Base-by-base conservation (phyloP, 2,329 filamentous ascomycete species). In the Rhynchosporium graminicola region DNA sequence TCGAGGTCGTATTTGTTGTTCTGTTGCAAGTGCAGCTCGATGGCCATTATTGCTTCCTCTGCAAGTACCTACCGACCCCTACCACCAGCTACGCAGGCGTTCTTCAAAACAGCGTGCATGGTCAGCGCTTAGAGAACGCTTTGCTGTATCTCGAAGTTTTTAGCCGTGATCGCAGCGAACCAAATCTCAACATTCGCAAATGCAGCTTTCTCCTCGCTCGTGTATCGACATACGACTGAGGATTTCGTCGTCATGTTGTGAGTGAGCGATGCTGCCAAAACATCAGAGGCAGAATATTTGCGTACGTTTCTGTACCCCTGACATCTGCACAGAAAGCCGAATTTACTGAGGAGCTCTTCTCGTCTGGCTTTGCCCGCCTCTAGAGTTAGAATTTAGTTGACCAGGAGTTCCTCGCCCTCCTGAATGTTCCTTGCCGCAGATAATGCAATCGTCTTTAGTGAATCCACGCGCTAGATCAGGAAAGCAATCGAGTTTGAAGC, bases 401-500 rank as follows among this genome's bases (percentile, higher is more conserved):
- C 46, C 4, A 50, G 54, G n/a, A 63, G 48, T 33, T 61, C 62
- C 13, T 61, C 62, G 20, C 62, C 58, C 13, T 36, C 8, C 13
- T 47, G 15, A 15, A 63, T 57, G 20, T 57, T 38, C 31, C 46
- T 29, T 10, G 9, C 43, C 3, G 57, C 61, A 42, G 13, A 63
- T 29, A 5, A 60, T 46, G 10, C 42, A 33, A 3, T 20, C 20
- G n/a, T 60, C 45, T 3, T 46, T 46, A 1, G 61, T 46, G 20
- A 57, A 60, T 9, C 46, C 40, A 3, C 52, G 45, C 10, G n/a
- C 31, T n/a, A 48, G 9, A 26, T 63, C 60, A 2, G 61, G 57
- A 5, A 10, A 33, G 28, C 61, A 63, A 20, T 46, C 57, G 28
- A 60, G 61, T n/a, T 63, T 63, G 46, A 63, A 40, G 10, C 61